Evolutionary conservation across 306 rosid species (phyloP).

Genomic region (Cyamopsis tetragonoloba): DNA sequence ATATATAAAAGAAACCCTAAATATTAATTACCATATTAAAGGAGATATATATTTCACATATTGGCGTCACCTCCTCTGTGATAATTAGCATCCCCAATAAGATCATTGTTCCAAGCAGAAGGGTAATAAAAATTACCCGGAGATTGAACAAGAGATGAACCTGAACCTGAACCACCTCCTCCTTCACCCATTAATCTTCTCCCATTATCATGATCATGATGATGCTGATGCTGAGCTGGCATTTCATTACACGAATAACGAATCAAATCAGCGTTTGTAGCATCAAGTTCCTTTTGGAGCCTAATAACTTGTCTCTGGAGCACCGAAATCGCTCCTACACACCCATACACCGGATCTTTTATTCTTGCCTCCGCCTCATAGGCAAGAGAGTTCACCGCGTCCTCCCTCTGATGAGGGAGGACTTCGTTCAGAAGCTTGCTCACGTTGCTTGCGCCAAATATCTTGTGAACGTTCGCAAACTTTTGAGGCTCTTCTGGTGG

Average conservation of each 20-base stretch:
- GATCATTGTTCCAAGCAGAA: slow-evolving; percentile 41
- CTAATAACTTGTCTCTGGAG: slow-evolving; percentile 81
- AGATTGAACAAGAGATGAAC: slow-evolving; percentile 39
- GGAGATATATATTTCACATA: too few species aligned
- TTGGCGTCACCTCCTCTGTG: slow-evolving; percentile 41
- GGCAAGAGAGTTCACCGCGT: slow-evolving; percentile 88
- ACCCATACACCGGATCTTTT: slow-evolving; percentile 85
- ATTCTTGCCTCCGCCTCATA: slow-evolving; percentile 87
- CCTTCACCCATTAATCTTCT: slow-evolving; percentile 30
- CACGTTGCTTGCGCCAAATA: slow-evolving; percentile 92
- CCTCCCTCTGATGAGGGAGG: slow-evolving; percentile 78
- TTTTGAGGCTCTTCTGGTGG: slow-evolving; percentile 40
- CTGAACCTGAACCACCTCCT: too few species aligned
- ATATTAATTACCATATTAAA: too few species aligned
- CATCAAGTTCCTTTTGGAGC: slow-evolving; percentile 85
- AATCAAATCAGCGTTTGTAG: slow-evolving; percentile 72
- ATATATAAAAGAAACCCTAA: too few species aligned
- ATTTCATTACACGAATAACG: slow-evolving; percentile 51
- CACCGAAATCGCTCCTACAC: slow-evolving; percentile 82
- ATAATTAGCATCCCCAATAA: slow-evolving; percentile 34
- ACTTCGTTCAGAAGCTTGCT: slow-evolving; percentile 81
- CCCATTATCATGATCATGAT: too few species aligned
- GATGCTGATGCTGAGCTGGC: slow-evolving; percentile 32
- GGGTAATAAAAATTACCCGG: slow-evolving; percentile 40
- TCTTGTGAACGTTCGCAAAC: slow-evolving; percentile 56